These are phyloP conservation scores for Cucurbita argyrosperma DNA, from an alignment of 306 rosid species.

Conservation along the genomic window DNA sequence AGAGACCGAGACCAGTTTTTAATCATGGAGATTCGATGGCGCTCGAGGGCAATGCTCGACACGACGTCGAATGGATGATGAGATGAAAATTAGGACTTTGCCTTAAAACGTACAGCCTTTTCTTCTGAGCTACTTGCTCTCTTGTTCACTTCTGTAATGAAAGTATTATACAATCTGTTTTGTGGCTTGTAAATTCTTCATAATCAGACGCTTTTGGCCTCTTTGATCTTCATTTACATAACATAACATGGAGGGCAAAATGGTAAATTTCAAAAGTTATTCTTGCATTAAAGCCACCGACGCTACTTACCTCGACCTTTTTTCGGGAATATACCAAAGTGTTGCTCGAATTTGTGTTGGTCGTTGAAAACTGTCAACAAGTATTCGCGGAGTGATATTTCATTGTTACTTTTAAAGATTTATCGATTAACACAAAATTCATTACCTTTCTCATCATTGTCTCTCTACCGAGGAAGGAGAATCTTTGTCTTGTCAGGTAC, in stretches of 20 bases:
- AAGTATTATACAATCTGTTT: background rate
- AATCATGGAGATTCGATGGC: slow-evolving; percentile 29
- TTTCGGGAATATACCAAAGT: too few relatives aligned
- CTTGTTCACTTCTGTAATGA: background rate
- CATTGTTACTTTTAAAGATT: too few relatives aligned
- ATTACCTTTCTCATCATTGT: too few relatives aligned
- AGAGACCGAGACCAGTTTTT: slow-evolving; percentile 30
- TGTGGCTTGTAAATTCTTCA: slow-evolving; percentile 5
- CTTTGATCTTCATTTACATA: background rate
- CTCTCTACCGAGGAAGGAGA: too few relatives aligned
- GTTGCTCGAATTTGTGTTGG: background rate
- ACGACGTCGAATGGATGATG: slow-evolving; percentile 44
- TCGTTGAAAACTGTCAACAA: too few relatives aligned
- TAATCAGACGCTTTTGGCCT: background rate
- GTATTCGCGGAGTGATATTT: too few relatives aligned
- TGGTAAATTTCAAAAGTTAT: background rate
- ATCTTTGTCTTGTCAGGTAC: too few relatives aligned
- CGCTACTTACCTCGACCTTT: background rate
- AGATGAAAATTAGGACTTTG: slow-evolving; percentile 12
- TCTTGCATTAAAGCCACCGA: background rate
- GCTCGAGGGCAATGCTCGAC: slow-evolving; percentile 26
- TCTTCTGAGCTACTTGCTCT: background rate
- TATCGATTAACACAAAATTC: too few relatives aligned
- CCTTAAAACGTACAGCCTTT: background rate
- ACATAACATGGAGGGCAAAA: background rate